phyloP scores from a whole-genome alignment of 176 grass and related monocot species.

The Musa troglodytarum region DNA sequence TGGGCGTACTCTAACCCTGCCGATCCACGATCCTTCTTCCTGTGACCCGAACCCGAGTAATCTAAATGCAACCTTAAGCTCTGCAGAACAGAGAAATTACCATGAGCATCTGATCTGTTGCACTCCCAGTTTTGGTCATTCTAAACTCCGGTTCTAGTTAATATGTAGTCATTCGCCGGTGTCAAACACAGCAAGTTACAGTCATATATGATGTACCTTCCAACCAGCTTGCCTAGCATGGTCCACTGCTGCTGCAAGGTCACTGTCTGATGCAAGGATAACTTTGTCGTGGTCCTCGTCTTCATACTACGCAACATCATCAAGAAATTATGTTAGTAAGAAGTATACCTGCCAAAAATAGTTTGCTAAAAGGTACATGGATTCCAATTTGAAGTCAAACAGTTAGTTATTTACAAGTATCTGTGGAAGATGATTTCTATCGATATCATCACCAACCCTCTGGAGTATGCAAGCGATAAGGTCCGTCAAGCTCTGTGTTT shows the following conservation, averaged over 20 bases:
- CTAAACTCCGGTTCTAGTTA: too few relatives aligned
- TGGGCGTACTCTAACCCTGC: constrained; percentile 48
- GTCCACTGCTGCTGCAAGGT: constrained; percentile 81
- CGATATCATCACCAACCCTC: constrained; percentile 75
- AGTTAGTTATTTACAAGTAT: constrained; percentile 57
- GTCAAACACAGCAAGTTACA: neutral
- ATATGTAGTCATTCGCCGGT: neutral
- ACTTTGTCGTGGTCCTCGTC: constrained; percentile 89
- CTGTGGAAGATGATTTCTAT: constrained; percentile 73
- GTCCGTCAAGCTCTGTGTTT: constrained; percentile 65
- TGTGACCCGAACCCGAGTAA: constrained; percentile 41
- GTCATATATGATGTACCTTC: constrained; percentile 44
- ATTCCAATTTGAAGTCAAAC: too few relatives aligned
- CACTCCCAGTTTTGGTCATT: too few relatives aligned
- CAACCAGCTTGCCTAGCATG: constrained; percentile 86
- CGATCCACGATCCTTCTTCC: constrained; percentile 28
- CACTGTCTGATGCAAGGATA: constrained; percentile 77
- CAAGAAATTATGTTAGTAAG: neutral
- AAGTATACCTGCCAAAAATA: neutral
- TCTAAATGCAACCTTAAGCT: constrained; percentile 82
- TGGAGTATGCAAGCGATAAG: constrained; percentile 82
- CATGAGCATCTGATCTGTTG: neutral
- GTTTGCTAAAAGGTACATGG: neutral
- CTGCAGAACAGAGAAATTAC: constrained; percentile 23
- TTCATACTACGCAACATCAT: constrained; percentile 46